phyloP scores from a whole-genome alignment of 331 rosid genomes.

The Ulmus americana region DNA sequence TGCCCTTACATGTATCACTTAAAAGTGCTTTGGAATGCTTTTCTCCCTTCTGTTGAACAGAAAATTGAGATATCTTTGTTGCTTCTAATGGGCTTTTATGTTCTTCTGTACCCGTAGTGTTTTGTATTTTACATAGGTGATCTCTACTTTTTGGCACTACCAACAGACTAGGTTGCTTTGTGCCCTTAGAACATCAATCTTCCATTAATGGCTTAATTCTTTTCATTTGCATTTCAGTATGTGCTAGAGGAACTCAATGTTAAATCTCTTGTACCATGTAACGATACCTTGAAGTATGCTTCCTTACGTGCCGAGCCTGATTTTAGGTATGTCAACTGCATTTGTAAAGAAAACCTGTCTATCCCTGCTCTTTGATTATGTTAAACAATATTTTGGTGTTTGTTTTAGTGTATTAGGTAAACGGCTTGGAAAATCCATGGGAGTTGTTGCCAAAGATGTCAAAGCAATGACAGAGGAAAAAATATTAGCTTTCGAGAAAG shows the following conservation, averaged over 20 bases:
- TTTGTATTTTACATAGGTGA: neutral
- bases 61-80: neutral
- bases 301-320: slow-evolving; percentile 90
- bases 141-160: neutral
- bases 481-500: slow-evolving; percentile 76
- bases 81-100: neutral
- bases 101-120: neutral
- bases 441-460: slow-evolving; percentile 66
- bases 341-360: slow-evolving; percentile 6
- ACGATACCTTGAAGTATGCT: slow-evolving; percentile 77
- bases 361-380: slow-evolving; percentile 2
- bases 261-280: slow-evolving; percentile 72
- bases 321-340: slow-evolving; percentile 55
- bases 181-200: neutral
- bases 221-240: slow-evolving; percentile 49
- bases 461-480: slow-evolving; percentile 83
- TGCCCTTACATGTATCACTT: too few species aligned
- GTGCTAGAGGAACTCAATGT: slow-evolving; percentile 87
- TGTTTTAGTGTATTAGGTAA: slow-evolving; percentile 60
- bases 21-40: neutral
- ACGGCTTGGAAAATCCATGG: slow-evolving; percentile 91
- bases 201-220: slow-evolving; percentile 3
- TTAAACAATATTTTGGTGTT: slow-evolving; percentile 11
- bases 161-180: neutral
- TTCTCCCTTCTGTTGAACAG: neutral